Base-by-base conservation (phyloP, 768 basidiomycete genomes). In the Pleurotus sapidus region DNA sequence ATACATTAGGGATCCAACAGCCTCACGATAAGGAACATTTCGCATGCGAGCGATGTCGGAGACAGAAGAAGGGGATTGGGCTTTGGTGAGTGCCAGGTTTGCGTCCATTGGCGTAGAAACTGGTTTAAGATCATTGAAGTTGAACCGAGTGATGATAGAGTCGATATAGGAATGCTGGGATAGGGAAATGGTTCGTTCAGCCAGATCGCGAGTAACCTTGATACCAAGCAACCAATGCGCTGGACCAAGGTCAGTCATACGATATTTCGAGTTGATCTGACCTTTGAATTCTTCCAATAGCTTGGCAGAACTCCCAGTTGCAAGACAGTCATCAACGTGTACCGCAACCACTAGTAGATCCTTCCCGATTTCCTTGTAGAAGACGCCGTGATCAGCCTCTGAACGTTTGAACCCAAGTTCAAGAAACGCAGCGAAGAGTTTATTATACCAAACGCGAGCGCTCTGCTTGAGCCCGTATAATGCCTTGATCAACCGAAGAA, bases 91-190 rank as follows among this genome's bases (percentile, higher is more conserved):
- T 1, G 30, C 11, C n/a, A 62, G 56, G 11, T 54, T 46, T 27
- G 54, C 15, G 56, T 61, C 62, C 49, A 64, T 56, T 12, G 67
- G 67, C 5, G 49, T 67, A 11, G 50, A 45, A 2, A 61, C 20
- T 4, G 70, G 65, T 7, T 66, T 64, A 2, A 51, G 17, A 37
- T 67, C 60, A 2, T 40, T 38, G 12, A 69, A 24, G 37, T 61
- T 34, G 57, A 63, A 67, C 11, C 64, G 49, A 4, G n/a, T 8
- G 14, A 65, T 18, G 17, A 71, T 60, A 4, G 63, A 50, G 42
- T 66, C 56, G 49, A 70, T 61, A 54, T 66, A 70, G 18, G 55
- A n/a, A 11, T 50, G 37, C 56, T 77, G 74, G 18, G 61, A 68
- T 6, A 74, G 59, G 7, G 59, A 40, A 15, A 76, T 60, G 15